Conservation (phyloP, 805 yeast species). For the Candida stauntonica region DNA sequence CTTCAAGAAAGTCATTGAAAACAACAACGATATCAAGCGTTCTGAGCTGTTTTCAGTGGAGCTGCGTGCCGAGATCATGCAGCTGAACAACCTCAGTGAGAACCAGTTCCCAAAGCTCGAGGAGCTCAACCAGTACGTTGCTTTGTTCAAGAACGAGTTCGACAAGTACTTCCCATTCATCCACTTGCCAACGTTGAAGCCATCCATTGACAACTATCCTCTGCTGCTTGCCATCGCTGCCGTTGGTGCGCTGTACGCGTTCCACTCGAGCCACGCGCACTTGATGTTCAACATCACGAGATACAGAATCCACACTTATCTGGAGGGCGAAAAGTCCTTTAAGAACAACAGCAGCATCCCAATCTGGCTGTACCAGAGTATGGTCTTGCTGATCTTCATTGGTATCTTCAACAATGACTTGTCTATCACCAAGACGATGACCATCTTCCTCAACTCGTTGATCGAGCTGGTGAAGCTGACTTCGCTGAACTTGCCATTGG, state of each 20-base stretch:
- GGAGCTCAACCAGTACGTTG: slow-evolving; percentile 72
- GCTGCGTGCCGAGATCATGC: slow-evolving; percentile 50
- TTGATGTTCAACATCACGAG: slow-evolving; percentile 65
- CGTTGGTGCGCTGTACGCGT: slow-evolving; percentile 83
- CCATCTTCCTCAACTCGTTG: slow-evolving; percentile 76
- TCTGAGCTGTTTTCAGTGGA: slow-evolving; percentile 43
- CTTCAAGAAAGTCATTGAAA: slow-evolving; percentile 41
- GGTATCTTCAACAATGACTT: slow-evolving; percentile 71
- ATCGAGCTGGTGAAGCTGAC: slow-evolving; percentile 73
- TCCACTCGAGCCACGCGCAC: slow-evolving; percentile 73
- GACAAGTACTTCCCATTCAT: slow-evolving; percentile 81
- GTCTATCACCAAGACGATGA: slow-evolving; percentile 70
- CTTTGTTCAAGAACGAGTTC: slow-evolving; percentile 72
- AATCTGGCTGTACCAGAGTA: slow-evolving; percentile 80
- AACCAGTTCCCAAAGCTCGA: slow-evolving; percentile 68
- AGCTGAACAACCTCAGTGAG: slow-evolving; percentile 46
- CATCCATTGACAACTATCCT: slow-evolving; percentile 54
- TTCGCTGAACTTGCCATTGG: slow-evolving; percentile 60
- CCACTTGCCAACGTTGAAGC: slow-evolving; percentile 59
- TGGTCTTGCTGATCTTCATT: slow-evolving; percentile 74
- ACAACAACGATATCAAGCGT: slow-evolving; percentile 14
- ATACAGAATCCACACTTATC: slow-evolving; percentile 58
- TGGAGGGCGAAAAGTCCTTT: slow-evolving; percentile 40
- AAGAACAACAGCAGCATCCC: slow-evolving; percentile 57
- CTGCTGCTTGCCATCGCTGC: slow-evolving; percentile 77